Evolutionary conservation across 441 rosid species (phyloP), one percentile per base, ranked within the genome.

Genomic region (Cnidoscolus chayamansa): DNA sequence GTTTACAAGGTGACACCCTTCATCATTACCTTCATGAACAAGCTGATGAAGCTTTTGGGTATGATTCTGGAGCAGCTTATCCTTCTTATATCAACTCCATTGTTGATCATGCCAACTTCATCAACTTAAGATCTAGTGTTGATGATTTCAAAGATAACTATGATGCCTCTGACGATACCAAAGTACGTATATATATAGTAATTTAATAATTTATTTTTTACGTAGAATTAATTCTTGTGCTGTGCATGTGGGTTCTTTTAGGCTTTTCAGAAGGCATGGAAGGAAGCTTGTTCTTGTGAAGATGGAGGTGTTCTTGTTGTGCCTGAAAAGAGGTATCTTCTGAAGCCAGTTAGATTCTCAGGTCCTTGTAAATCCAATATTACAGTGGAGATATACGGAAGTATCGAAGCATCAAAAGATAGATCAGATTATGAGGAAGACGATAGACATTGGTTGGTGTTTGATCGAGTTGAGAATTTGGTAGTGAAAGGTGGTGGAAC

Each of bases 201-300:
- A 25, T 25, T 25, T 25, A 25, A 25, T 25, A 25, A 25, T 25
- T 25, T 25, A 25, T 25, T 25, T 25, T 25, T 25, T 25, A 25
- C 25, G 25, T 25, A 25, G 25, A 25, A 25, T 25, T 25, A 25
- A 25, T 25, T 25, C 25, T 25, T 25, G 7, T 55, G 5, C 40
- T 7, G 19, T n/a, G 7, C 19, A 13, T 56, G 5, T 55, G 40
- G 11, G n/a, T 9, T 10, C 13, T 63, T 73, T 50, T 81, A 89
- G 97, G 92, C 91, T 47, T 88, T 94, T 63, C 47, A 73, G 76
- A 79, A 84, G 73, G 97, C 92, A 30, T 93, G 98, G 98, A 67
- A 86, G 20, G 83, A 70, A 81, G 94, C 94, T 63, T 93, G 97
- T 72, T 80, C 89, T 9, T 62, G 80, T 10, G 35, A 75, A 58